These are phyloP conservation scores for Sporothrix pallida DNA, from an alignment of 2,329 filamentous ascomycete species.

Conservation along the genomic window DNA sequence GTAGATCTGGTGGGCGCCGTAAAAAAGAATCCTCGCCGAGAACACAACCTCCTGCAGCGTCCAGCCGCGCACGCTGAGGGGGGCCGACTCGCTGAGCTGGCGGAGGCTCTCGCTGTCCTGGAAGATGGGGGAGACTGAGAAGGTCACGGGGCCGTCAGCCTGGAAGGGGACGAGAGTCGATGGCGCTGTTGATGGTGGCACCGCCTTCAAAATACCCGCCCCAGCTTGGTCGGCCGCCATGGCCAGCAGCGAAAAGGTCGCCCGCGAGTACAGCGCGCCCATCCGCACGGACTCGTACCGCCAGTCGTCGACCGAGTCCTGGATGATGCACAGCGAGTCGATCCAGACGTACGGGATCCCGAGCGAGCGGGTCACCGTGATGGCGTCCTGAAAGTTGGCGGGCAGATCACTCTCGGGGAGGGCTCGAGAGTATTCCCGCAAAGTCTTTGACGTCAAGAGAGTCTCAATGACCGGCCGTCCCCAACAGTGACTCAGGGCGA, in stretches of 20 bases:
- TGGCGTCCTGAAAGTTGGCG: conserved; percentile 33
- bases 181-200: background rate
- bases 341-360: conserved; percentile 36
- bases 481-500: conserved; percentile 33
- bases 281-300: conserved; percentile 33
- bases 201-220: background rate
- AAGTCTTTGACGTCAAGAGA: background rate
- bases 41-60: conserved; percentile 26
- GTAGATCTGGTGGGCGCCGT: conserved; percentile 22
- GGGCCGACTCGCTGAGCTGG: background rate
- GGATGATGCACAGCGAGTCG: conserved; percentile 36
- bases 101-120: conserved; percentile 9
- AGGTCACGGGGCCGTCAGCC: background rate
- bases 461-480: background rate
- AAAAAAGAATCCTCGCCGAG: conserved; percentile 24
- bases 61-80: conserved; percentile 20
- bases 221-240: conserved; percentile 1
- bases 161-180: background rate
- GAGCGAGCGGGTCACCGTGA: conserved; percentile 22
- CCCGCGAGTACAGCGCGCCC: conserved; percentile 38
- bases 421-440: background rate
- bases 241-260: conserved; percentile 35
- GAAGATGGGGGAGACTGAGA: background rate
- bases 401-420: background rate
- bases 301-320: conserved; percentile 35